phyloP scores from a whole-genome alignment of 2,329 filamentous ascomycete species.

The Ophiosphaerella herpotricha region DNA sequence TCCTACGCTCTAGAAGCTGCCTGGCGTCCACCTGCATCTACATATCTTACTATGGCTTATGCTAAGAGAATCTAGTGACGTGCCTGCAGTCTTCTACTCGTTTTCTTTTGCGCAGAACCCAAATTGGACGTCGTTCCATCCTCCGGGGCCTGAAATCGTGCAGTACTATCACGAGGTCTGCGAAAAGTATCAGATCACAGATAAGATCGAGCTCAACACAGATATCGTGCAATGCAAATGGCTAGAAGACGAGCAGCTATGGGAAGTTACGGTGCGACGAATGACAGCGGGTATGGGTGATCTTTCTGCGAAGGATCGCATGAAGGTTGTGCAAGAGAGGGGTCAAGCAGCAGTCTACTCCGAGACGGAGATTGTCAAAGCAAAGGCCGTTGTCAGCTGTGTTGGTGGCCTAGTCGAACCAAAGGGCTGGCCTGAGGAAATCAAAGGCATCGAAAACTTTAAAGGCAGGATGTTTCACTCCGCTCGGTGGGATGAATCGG shows the following conservation, averaged over 20 bases:
- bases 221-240: conserved; percentile 59
- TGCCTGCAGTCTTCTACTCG: conserved; percentile 61
- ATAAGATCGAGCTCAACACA: conserved; percentile 64
- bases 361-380: conserved; percentile 56
- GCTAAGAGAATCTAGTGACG: conserved; percentile 38
- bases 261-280: conserved; percentile 59
- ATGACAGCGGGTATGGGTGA: conserved; percentile 60
- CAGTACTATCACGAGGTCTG: conserved; percentile 60
- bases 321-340: conserved; percentile 49
- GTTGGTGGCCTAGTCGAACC: conserved; percentile 63
- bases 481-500: conserved; percentile 59
- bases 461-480: conserved; percentile 63
- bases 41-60: neutral
- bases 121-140: conserved; percentile 56
- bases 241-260: conserved; percentile 59
- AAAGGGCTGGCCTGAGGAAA: conserved; percentile 53
- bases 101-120: conserved; percentile 61
- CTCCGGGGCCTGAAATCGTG: conserved; percentile 56
- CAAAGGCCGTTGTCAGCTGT: conserved; percentile 60
- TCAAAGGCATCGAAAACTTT: conserved; percentile 59
- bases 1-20: neutral
- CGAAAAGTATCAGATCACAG: conserved; percentile 56
- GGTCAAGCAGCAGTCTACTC: conserved; percentile 55
- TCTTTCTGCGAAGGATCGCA: conserved; percentile 54
- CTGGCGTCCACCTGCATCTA: neutral